These are phyloP conservation scores for Phytophthora colocasiae DNA, from an alignment of 352 stramenopile genomes.

Conservation along the genomic window DNA sequence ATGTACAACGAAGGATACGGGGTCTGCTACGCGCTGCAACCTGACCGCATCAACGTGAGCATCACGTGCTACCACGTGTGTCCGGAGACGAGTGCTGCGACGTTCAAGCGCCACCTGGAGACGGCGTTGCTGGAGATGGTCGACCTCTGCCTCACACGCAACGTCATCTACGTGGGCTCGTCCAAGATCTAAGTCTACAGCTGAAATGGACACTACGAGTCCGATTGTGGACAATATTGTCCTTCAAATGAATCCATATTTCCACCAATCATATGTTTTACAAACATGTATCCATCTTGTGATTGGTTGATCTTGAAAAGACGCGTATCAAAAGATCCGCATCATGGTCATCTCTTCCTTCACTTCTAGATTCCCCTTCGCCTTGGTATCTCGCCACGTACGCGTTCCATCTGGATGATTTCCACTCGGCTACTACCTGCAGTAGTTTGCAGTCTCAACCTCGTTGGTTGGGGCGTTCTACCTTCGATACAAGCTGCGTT, in stretches of 20 bases:
- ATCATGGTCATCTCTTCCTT: conserved; percentile 7
- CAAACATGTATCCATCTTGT: conserved; percentile 23
- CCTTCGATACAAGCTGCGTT: conserved; percentile 40
- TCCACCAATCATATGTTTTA: conserved; percentile 34
- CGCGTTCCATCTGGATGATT: conserved; percentile 23
- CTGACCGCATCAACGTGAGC: conserved; percentile 95
- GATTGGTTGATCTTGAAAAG: conserved; percentile 28
- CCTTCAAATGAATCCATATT: conserved; percentile 14
- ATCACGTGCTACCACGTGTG: conserved; percentile 92
- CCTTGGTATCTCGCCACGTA: conserved; percentile 10
- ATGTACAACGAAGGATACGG: conserved; percentile 96
- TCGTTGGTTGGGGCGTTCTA: conserved; percentile 20
- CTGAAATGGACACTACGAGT: background rate
- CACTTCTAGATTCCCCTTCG: conserved; percentile 29
- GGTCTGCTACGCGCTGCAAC: conserved; percentile 96
- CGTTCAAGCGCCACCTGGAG: conserved; percentile 93
- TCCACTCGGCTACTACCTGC: conserved; percentile 18
- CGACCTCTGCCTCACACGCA: conserved; percentile 90
- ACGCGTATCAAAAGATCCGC: conserved; percentile 11
- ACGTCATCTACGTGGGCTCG: conserved; percentile 90
- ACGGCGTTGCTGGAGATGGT: conserved; percentile 96
- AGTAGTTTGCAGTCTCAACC: conserved; percentile 16
- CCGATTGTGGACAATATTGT: background rate
- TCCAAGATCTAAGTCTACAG: conserved; percentile 75
- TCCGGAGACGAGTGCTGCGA: conserved; percentile 78